Evolutionary conservation across 1,139 yeast species (phyloP), one percentile per base, ranked within the genome.

Genomic region (Yamadazyma trypodendri): DNA sequence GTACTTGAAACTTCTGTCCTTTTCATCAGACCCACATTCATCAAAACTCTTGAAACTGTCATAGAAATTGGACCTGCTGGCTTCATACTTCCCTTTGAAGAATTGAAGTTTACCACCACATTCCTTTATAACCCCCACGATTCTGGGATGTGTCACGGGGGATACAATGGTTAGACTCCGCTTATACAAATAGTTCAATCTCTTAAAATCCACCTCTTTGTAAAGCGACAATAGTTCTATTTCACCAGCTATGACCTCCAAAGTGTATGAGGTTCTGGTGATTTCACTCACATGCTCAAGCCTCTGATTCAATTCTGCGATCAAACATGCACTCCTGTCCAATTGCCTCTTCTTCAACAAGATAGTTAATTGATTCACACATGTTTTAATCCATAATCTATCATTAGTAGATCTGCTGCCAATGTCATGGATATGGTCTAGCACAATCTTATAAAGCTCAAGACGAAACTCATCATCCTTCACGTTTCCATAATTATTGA

Each of bases 41-140:
- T 86, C 94, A 56, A 79, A 85, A 46, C 76, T 81, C 49, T 82
- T 81, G 58, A 86, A 86, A 37, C 86, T 72, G 48, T 82, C 88
- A 52, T 82, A 84, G 49, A 84, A 82, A 43, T 77, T 83, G 32
- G 71, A 65, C 25, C 85, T 71, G 0, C 95, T 88, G 36, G 61
- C 60, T 32, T 75, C 79, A 67, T 75, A 86, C 45, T 79, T 76
- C 12, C 74, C 71, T 35, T 78, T 72, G 46, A 75, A 69, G 70
- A 84, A 79, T 40, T 77, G 75, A 49, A 85, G 72, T 44, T 79
- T 74, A 2, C 88, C 95, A 1, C 89, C 88, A 50, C 88, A 81
- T 54, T 85, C 92, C 42, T 79, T 70, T 24, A 86, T 75, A 8
- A 81, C 74, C 1, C 92, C 95, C 52, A 81, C 65, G 28, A 83